Conservation (phyloP, 2,329 filamentous ascomycete genomes). For the Clarireedia homoeocarpa region DNA sequence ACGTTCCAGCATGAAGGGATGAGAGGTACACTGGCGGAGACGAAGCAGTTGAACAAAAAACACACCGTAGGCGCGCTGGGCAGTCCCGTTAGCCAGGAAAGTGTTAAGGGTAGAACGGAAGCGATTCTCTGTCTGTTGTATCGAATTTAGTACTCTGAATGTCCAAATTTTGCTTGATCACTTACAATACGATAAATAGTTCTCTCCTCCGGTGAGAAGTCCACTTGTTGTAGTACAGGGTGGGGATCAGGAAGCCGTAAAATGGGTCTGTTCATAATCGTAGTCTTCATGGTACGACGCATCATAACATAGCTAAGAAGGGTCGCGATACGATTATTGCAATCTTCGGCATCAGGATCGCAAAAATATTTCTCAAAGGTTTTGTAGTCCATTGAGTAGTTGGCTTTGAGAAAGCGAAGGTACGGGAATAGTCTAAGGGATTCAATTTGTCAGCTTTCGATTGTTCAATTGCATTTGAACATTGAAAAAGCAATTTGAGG, state of each 20-base stretch:
- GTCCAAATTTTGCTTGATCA: slow-evolving; percentile 24
- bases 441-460: slow-evolving; percentile 5
- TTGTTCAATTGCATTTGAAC: not conserved
- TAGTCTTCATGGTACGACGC: slow-evolving; percentile 46
- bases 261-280: slow-evolving; percentile 44
- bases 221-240: slow-evolving; percentile 34
- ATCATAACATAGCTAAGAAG: slow-evolving; percentile 39
- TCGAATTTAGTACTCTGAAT: slow-evolving; percentile 6
- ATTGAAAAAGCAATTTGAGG: not conserved
- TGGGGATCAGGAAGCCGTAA: slow-evolving; percentile 44
- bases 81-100: slow-evolving; percentile 17
- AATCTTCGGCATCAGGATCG: slow-evolving; percentile 19
- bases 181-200: slow-evolving; percentile 47
- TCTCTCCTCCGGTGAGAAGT: slow-evolving; percentile 45
- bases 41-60: slow-evolving; percentile 29
- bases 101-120: slow-evolving; percentile 25
- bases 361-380: slow-evolving; percentile 27
- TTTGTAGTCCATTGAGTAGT: slow-evolving; percentile 23
- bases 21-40: slow-evolving; percentile 27
- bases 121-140: slow-evolving; percentile 31
- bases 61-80: slow-evolving; percentile 16
- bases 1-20: slow-evolving; percentile 28
- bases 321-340: slow-evolving; percentile 18
- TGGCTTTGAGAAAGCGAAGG: slow-evolving; percentile 26
- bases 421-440: slow-evolving; percentile 25